Evolutionary conservation across 176 grass and related monocot species (phyloP).

Genomic region (Oryza meridionalis): DNA sequence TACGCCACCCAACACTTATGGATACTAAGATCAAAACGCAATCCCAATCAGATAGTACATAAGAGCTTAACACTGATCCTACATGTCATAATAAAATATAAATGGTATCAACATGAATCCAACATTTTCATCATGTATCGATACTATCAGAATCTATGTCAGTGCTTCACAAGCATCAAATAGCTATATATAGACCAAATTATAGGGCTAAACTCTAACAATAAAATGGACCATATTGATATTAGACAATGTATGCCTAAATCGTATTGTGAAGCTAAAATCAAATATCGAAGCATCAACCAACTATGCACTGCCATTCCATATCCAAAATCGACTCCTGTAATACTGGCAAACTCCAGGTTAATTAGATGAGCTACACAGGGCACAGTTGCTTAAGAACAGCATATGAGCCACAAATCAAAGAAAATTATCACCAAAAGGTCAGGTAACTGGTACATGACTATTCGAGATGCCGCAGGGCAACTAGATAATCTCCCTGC

Average conservation of each 20-base stretch:
- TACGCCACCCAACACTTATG: not conserved
- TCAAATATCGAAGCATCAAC: not conserved
- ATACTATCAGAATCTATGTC: not conserved
- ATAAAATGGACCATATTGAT: not conserved
- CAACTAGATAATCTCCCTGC: not conserved
- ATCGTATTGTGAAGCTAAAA: constrained; percentile 2
- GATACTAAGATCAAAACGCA: not conserved
- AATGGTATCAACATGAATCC: not conserved
- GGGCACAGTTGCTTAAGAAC: not conserved
- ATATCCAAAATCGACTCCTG: not conserved
- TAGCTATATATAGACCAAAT: not conserved
- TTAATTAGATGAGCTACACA: not conserved
- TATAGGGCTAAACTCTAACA: not conserved
- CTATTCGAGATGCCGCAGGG: not conserved
- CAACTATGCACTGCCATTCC: not conserved
- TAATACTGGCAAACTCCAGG: constrained; percentile 9
- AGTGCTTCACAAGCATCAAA: not conserved
- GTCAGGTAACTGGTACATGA: not conserved
- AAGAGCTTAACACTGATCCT: not conserved
- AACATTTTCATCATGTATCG: not conserved
- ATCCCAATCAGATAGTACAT: not conserved
- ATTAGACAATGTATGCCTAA: not conserved
- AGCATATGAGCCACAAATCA: not conserved
- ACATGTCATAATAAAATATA: not conserved
- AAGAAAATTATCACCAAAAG: not conserved